A percentile compares a stretch with the other conserved stretches of the same genome.
phyloP scores from a whole-genome alignment of 139 green algal genomes.

The Picochlorum sp. region DNA sequence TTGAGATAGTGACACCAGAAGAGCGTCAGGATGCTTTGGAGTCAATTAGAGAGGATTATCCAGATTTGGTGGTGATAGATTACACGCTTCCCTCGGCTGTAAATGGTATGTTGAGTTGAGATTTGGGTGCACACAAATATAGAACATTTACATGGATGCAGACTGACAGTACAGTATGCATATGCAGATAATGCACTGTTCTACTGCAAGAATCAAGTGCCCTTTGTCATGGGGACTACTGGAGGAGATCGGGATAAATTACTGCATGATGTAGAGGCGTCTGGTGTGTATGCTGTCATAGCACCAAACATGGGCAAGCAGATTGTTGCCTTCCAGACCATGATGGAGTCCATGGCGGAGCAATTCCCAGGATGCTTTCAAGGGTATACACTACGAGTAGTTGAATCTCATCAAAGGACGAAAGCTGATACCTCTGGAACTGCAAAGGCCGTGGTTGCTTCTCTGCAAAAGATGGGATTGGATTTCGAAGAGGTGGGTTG shows the following conservation, averaged over 20 bases:
- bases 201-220: conserved; percentile 66
- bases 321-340: conserved; percentile 85
- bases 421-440: conserved; percentile 92
- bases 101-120: too few relatives aligned
- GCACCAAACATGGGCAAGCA: conserved; percentile 98
- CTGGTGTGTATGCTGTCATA: conserved; percentile 81
- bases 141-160: too few relatives aligned
- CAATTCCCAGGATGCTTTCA: conserved; percentile 87
- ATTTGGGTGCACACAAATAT: too few relatives aligned
- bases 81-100: conserved; percentile 85
- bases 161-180: too few relatives aligned
- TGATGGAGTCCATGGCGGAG: conserved; percentile 85
- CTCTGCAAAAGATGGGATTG: conserved; percentile 73
- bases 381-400: conserved; percentile 82
- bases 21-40: conserved; percentile 41
- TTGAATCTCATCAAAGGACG: conserved; percentile 91
- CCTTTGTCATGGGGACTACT: conserved; percentile 99
- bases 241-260: conserved; percentile 84
- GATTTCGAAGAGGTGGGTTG: conserved; percentile 60
- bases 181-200: conserved; percentile 79
- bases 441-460: conserved; percentile 84
- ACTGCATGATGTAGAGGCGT: conserved; percentile 32
- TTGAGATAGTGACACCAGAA: conserved; percentile 38
- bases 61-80: conserved; percentile 85
- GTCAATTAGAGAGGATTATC: conserved; percentile 42